These are phyloP conservation scores for Endocalyx cinctus DNA, from an alignment of 2,329 filamentous ascomycete genomes.

Conservation along the genomic window DNA sequence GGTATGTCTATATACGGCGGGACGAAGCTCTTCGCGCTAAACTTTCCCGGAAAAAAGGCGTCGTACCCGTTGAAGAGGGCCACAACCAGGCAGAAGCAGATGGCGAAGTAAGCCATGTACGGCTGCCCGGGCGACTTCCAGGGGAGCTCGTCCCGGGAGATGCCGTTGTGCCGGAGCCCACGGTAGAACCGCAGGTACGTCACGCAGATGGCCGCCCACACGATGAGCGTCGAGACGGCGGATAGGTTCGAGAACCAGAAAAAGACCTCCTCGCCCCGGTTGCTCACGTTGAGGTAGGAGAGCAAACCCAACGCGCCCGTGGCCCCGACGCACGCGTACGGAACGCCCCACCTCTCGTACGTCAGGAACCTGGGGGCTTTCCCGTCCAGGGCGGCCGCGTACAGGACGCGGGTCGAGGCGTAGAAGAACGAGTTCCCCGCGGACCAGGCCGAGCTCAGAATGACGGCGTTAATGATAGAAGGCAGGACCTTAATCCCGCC, in stretches of 20 bases:
- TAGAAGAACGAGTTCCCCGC: conserved; percentile 30
- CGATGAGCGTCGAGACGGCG: conserved; percentile 66
- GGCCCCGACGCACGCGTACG: conserved; percentile 51
- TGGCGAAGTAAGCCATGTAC: conserved; percentile 60
- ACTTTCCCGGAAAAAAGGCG: conserved; percentile 58
- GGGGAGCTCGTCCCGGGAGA: conserved; percentile 59
- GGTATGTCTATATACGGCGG: conserved; percentile 67
- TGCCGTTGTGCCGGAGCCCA: conserved; percentile 59
- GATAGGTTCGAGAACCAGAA: conserved; percentile 47
- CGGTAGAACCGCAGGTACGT: conserved; percentile 67
- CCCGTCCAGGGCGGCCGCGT: conserved; percentile 45
- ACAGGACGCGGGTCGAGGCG: conserved; percentile 26
- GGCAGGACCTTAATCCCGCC: conserved; percentile 58
- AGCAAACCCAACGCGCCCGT: conserved; percentile 59
- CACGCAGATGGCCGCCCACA: conserved; percentile 62
- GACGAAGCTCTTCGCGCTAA: conserved; percentile 49
- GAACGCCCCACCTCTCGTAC: conserved; percentile 55
- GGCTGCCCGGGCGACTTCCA: conserved; percentile 65
- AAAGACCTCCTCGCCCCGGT: conserved; percentile 39
- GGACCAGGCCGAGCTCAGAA: conserved; percentile 41
- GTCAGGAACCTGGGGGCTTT: conserved; percentile 47
- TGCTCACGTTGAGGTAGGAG: conserved; percentile 58
- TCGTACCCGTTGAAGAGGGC: conserved; percentile 69
- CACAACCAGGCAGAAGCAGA: conserved; percentile 59
- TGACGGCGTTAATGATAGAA: conserved; percentile 63